Evolutionary conservation across 176 grass and related monocot species (phyloP), one percentile per base, ranked within the genome.

Genomic region (Melocanna baccifera): DNA sequence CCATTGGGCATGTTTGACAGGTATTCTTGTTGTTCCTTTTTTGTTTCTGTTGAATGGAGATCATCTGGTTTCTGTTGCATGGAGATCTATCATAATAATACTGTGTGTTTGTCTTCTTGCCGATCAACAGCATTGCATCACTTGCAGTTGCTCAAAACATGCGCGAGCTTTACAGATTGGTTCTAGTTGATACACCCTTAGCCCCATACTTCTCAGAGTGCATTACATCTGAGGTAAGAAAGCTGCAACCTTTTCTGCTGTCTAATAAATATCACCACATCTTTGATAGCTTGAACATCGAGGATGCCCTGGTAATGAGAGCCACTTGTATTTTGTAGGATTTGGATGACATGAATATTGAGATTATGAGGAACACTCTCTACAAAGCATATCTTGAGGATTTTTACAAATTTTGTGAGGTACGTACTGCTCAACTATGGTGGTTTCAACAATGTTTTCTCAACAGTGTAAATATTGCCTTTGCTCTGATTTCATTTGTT

Each of bases 351-450:
- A 99, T 96, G 93, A 99, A 99, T 90, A 96, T 99, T 67, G 96
- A 92, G 72, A 99, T 99, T 81, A 99, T 96, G 96, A 96, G 96
- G 91, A 99, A 99, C 83, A 99, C 96, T 46, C 86, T 99, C 12
- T 99, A 99, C 88, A 99, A 99, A 90, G 96, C 96, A 78, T 99
- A 99, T 87, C 96, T 99, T 73, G 93, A 99, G 78, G 96, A 96
- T 59, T 99, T 99, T 63, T 94, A 96, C 72, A 92, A 99, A 51
- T 96, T 99, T 63, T 99, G 91, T n/a, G 28, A 87, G 91, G 96
- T 96, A 95, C n/a, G 25, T 56, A 72, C 46, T 67, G 20, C 68
- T 77, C 2, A 45, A 39, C 83, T 46, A 16, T 39, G 23, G 30
- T 62, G 58, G 30, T 16, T 64, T 78, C 32, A 81, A 64, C n/a